Conservation (phyloP, 768 basidiomycete species). For the Bullera alba region DNA sequence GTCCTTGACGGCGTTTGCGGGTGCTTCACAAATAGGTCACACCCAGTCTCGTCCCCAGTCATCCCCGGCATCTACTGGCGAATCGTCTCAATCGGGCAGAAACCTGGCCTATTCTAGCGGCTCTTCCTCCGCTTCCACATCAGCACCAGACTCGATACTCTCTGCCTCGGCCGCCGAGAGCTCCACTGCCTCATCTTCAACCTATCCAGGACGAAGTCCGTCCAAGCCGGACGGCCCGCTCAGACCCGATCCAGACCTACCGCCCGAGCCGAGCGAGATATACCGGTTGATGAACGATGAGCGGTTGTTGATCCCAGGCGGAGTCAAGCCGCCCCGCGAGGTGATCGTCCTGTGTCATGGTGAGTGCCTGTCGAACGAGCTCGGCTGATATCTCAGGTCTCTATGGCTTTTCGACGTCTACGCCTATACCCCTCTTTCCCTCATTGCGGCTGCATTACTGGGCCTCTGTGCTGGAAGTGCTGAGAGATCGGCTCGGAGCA, state of each 20-base stretch:
- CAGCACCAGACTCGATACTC: neutral
- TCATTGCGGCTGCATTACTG: conserved; percentile 86
- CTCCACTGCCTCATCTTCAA: neutral
- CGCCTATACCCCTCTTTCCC: conserved; percentile 68
- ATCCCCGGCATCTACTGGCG: too few relatives aligned
- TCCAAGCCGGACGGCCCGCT: conserved; percentile 1
- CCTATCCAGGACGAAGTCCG: conserved; percentile 4
- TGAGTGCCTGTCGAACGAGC: conserved; percentile 44
- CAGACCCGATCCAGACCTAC: conserved; percentile 23
- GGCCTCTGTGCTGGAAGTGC: conserved; percentile 74
- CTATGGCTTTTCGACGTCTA: conserved; percentile 89
- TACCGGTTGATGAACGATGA: conserved; percentile 63
- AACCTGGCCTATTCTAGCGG: too few relatives aligned
- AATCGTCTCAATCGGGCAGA: too few relatives aligned
- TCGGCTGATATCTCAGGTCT: conserved; percentile 54
- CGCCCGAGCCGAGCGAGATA: conserved; percentile 36
- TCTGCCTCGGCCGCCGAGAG: neutral
- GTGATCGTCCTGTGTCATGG: conserved; percentile 96
- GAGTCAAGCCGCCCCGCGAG: conserved; percentile 66
- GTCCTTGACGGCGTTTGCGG: too few relatives aligned
- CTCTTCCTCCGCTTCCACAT: too few relatives aligned
- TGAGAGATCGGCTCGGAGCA: conserved; percentile 73
- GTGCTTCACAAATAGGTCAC: too few relatives aligned
- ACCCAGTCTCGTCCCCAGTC: too few relatives aligned
- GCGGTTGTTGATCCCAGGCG: conserved; percentile 59